Percentiles rank a stretch among this genome's conserved stretches.
These are phyloP conservation scores for Quercus variabilis DNA, from an alignment of 306 rosid species.

Conservation along the genomic window DNA sequence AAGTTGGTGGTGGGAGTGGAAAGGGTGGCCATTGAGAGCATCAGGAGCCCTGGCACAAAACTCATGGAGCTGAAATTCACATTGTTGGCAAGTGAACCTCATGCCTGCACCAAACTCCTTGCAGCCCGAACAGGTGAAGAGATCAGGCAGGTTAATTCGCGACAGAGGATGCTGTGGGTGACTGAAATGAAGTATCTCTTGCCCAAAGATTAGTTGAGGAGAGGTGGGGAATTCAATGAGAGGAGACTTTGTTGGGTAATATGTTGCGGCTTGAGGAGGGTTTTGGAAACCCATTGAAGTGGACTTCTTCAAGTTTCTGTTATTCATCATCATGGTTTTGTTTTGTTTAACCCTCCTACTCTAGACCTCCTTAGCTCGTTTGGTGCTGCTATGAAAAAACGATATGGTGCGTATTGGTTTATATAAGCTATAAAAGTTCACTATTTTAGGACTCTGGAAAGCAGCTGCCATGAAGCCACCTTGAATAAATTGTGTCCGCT, in stretches of 20 bases:
- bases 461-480: conserved; percentile 24
- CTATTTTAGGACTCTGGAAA: conserved; percentile 21
- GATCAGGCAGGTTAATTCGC: conserved; percentile 42
- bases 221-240: conserved; percentile 51
- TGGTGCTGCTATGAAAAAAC: conserved; percentile 16
- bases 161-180: conserved; percentile 75
- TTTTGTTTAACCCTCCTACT: neutral
- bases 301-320: conserved; percentile 23
- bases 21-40: conserved; percentile 62
- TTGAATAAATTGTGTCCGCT: neutral
- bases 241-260: conserved; percentile 23
- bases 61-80: conserved; percentile 75
- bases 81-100: conserved; percentile 64
- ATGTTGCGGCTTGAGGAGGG: neutral
- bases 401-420: conserved; percentile 17
- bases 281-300: conserved; percentile 28
- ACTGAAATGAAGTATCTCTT: conserved; percentile 58
- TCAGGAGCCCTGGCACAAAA: conserved; percentile 85
- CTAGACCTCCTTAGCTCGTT: neutral
- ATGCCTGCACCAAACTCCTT: conserved; percentile 79
- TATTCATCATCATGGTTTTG: conserved; percentile 22
- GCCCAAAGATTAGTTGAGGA: conserved; percentile 54
- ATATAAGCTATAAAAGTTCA: conserved; percentile 22
- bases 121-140: conserved; percentile 69
- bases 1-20: conserved; percentile 73